These are phyloP conservation scores for Wickerhamiella sergipiensis DNA, from an alignment of 805 yeast genomes.

Conservation along the genomic window DNA sequence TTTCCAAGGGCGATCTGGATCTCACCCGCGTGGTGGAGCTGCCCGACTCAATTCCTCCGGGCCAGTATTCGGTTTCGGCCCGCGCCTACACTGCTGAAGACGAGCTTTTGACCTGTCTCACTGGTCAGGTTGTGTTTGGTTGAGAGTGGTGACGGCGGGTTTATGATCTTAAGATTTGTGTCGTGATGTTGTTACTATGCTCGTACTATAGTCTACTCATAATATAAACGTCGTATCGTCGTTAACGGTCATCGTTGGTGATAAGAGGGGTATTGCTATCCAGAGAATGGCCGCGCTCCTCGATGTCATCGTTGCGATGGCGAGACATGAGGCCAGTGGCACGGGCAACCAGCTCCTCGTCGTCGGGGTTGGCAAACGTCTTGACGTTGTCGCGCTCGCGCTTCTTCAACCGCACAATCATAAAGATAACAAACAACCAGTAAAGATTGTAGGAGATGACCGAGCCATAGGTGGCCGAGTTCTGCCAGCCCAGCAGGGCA, in stretches of 20 bases:
- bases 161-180: neutral
- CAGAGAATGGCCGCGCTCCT: neutral
- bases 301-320: neutral
- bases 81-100: conserved; percentile 82
- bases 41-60: conserved; percentile 92
- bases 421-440: conserved; percentile 42
- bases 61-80: conserved; percentile 74
- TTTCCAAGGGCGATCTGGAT: conserved; percentile 51
- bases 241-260: neutral
- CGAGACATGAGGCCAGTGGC: conserved; percentile 8
- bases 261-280: conserved; percentile 7
- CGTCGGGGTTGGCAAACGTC: conserved; percentile 8
- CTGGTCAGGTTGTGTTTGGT: conserved; percentile 27
- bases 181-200: neutral
- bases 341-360: conserved; percentile 8
- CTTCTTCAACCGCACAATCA: conserved; percentile 33
- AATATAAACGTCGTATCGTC: neutral
- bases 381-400: conserved; percentile 23
- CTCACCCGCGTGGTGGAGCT: conserved; percentile 64
- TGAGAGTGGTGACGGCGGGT: neutral
- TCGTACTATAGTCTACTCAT: neutral
- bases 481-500: conserved; percentile 88
- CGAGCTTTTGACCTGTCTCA: conserved; percentile 68
- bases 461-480: conserved; percentile 83
- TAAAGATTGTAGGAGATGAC: conserved; percentile 57